Conservation (phyloP, 805 yeast genomes). For the Kregervanrija fluxuum region DNA sequence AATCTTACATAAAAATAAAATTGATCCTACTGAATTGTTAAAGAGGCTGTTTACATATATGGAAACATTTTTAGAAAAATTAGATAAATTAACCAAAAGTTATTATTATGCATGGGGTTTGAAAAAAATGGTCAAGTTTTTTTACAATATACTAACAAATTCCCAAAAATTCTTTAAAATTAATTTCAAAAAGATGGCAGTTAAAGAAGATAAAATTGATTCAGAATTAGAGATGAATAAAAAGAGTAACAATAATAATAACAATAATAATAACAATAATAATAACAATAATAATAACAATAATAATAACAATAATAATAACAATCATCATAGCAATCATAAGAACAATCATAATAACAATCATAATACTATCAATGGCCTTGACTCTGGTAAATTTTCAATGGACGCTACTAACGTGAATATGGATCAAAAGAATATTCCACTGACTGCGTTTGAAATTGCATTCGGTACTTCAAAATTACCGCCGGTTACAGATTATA, state of each 20-base stretch:
- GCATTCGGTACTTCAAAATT: conserved; percentile 31
- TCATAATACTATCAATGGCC: neutral
- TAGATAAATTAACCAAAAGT: conserved; percentile 30
- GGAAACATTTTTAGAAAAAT: conserved; percentile 28
- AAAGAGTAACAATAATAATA: conserved; percentile 1
- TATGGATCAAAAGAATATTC: neutral
- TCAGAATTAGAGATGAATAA: neutral
- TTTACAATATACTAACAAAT: conserved; percentile 28
- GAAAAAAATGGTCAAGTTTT: conserved; percentile 33
- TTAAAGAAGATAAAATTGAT: neutral
- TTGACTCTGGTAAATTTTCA: neutral
- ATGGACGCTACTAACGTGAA: neutral
- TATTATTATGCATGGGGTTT: conserved; percentile 42
- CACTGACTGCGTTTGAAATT: conserved; percentile 24
- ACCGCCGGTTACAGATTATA: conserved; percentile 30
- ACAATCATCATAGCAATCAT: no score
- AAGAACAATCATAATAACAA: neutral
- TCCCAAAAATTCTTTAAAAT: conserved; percentile 29
- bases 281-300: neutral
- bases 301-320: neutral
- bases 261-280: neutral
- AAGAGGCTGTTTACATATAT: conserved; percentile 28
- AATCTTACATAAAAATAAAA: conserved; percentile 26
- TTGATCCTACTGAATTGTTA: conserved; percentile 28
- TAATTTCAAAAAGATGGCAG: conserved; percentile 23